phyloP scores from a whole-genome alignment of 371 early-diverging fungal species.

The Vairimorpha apis region DNA sequence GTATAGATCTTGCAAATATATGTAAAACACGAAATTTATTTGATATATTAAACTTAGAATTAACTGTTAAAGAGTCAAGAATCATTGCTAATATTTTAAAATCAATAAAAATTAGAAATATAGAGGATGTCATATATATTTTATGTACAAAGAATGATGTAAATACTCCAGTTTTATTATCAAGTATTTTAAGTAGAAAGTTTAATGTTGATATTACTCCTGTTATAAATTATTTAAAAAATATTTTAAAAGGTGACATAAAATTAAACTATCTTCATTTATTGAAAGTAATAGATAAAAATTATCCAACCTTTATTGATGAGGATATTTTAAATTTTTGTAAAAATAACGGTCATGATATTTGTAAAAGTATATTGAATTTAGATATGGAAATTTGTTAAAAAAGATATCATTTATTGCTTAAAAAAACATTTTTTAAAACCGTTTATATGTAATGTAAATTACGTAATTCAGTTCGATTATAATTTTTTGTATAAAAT shows the following conservation, averaged over 20 bases:
- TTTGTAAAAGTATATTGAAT: constrained; percentile 38
- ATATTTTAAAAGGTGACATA: constrained; percentile 14
- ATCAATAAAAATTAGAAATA: constrained; percentile 30
- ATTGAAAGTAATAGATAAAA: constrained; percentile 14
- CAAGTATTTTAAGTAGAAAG: constrained; percentile 47
- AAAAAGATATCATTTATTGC: constrained; percentile 3
- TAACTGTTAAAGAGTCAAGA: constrained; percentile 38
- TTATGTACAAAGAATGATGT: constrained; percentile 5
- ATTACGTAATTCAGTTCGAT: too few relatives aligned
- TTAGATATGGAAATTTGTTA: constrained; percentile 27
- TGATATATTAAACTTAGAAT: constrained; percentile 29
- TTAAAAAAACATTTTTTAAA: background rate
- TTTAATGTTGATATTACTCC: constrained; percentile 23
- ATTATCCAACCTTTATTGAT: constrained; percentile 28
- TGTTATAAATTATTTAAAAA: constrained; percentile 25
- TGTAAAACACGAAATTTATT: constrained; percentile 12
- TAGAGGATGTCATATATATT: constrained; percentile 47
- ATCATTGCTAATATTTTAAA: constrained; percentile 51
- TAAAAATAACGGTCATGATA: constrained; percentile 38
- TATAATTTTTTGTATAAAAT: too few relatives aligned
- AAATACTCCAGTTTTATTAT: constrained; percentile 39
- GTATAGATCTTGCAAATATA: constrained; percentile 17
- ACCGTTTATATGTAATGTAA: too few relatives aligned
- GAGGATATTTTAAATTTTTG: constrained; percentile 46
- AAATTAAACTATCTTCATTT: constrained; percentile 30